A percentile compares a stretch with the other conserved stretches of the same genome.
phyloP scores from a whole-genome alignment of 83 land plant species.

The Thuja plicata region DNA sequence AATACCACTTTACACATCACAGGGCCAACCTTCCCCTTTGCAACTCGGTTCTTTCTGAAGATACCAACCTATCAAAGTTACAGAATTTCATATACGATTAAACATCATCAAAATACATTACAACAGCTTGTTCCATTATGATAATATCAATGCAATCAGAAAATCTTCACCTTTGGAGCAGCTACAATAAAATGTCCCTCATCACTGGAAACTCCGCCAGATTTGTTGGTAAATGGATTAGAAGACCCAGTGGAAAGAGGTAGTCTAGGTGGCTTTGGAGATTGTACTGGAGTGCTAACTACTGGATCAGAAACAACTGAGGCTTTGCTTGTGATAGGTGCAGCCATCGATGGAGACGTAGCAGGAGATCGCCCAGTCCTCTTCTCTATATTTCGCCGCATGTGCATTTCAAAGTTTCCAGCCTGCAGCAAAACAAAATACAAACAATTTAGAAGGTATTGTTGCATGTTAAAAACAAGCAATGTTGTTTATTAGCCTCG shows the following conservation, averaged over 20 bases:
- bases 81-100: background rate
- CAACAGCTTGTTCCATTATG: background rate
- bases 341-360: conserved; percentile 27
- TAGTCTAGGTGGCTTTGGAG: conserved; percentile 30
- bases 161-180: conserved; percentile 50
- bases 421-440: conserved; percentile 28
- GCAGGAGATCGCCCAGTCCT: conserved; percentile 22
- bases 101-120: background rate
- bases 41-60: conserved; percentile 52
- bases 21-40: conserved; percentile 57
- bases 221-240: background rate
- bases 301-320: conserved; percentile 32
- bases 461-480: background rate
- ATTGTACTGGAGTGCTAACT: conserved; percentile 24
- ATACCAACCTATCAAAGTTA: conserved; percentile 51
- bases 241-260: conserved; percentile 37
- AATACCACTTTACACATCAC: conserved; percentile 65
- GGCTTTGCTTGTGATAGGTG: conserved; percentile 48
- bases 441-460: background rate
- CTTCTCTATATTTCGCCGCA: conserved; percentile 49
- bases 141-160: background rate
- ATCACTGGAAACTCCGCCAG: conserved; percentile 48
- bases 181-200: conserved; percentile 37
- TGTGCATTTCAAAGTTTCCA: conserved; percentile 69
- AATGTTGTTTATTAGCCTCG: background rate